Base-by-base conservation (phyloP, 2,329 filamentous ascomycete species). In the Penicillium brasilianum region DNA sequence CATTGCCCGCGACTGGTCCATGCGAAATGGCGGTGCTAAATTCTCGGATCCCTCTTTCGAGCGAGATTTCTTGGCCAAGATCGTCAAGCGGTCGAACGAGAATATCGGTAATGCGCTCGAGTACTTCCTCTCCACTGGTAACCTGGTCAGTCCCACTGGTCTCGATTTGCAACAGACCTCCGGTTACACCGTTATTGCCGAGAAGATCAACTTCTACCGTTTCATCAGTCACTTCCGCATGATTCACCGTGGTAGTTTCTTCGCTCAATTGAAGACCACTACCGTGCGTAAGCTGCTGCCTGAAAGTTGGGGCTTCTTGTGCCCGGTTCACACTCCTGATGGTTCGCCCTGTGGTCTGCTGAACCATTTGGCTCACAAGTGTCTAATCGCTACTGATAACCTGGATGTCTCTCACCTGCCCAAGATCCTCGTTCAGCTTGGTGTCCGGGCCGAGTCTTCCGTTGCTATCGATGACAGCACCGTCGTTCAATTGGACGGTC, bases 151-250 rank as follows among this genome's bases (percentile, higher is more conserved):
- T 82, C 89, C 92, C 14, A 96, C 92, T 32, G 95, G 95, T 66
- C 84, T 99, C 43, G 95, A 99, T 84, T 78, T 97, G 72, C 95
- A 98, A 74, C 95, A 99, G 78, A 89, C 90, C 0, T 95, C 94
- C 13, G 95, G 95, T 64, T 99, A 96, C 77, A 96, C 92, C 0
- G 93, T 99, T 54, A 93, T 98, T 55, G 95, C 95, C 2, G 95
- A 99, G 76, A 98, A 98, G 84, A 94, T 99, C 75, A 99, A 99
- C 81, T 99, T 98, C 76, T 88, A 96, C 72, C 92, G 95, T 71
- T 99, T 98, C 81, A 96, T 99, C 81, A 95, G 92, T 77, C 95
- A 99, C 78, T 99, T 99, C 85, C 90, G 95, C 68, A 97, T 97
- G 93, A 92, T 99, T 60, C 95, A 99, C 81, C 88, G 95, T 88